Base-by-base conservation (phyloP, 1,139 yeast species). In the Hansenula sp. region DNA sequence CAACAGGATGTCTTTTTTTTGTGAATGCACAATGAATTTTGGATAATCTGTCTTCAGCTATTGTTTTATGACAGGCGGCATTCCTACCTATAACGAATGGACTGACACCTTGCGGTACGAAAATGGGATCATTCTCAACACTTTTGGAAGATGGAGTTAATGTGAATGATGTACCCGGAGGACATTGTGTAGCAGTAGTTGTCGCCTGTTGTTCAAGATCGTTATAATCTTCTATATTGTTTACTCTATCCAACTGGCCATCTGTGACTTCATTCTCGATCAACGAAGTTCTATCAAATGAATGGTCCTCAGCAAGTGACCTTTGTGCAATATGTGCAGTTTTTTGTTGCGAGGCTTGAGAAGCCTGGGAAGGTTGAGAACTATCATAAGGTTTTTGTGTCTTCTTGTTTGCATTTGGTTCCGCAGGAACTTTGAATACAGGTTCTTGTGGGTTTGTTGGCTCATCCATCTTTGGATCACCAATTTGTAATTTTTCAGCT, bases 1-100 rank as follows among this genome's bases (percentile, higher is more conserved):
- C 70, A 10, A 76, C 73, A 0, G 83, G 81, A 55, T 81, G 87
- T 44, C 85, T 68, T 48, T 76, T 73, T 54, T 82, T 78, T 43
- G 72, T 60, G 15, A 93, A 67, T 33, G 82, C 69, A 60, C 97
- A 90, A 61, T 93, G 98, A 4, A 84, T 72, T 51, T 89, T 86
- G 2, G 97, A 90, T 55, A 91, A 75, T 41, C 96, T 68, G 53
- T 77, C 84, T 55, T 90, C 96, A 34, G 75, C 70, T 15, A 89
- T 76, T 39, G 67, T 69, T 19, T 74, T 71, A 54, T 83, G 80
- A 47, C 86, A 79, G 2, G 77, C 71, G 41, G 77, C 81, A 12
- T 76, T 72, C 38, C 94, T 63, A 0, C 94, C 94, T 43, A 85
- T 73, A 38, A 80, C 70, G 58, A 77, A 83, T 4, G 84, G 81